These are phyloP conservation scores for Backusella westeae DNA, from an alignment of 192 early-diverging fungal species.

Conservation along the genomic window DNA sequence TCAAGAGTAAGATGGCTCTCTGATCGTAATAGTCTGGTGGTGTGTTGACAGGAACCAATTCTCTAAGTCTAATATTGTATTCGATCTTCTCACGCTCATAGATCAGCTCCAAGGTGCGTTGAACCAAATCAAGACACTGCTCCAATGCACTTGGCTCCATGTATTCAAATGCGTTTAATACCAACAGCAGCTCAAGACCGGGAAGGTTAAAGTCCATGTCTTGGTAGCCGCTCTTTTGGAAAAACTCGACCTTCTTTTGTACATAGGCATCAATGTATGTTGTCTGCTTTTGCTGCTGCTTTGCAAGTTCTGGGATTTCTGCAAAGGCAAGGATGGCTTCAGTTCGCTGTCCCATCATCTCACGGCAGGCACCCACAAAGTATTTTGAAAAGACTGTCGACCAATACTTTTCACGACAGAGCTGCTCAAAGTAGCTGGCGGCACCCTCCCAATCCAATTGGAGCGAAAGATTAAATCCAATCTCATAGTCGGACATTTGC, in stretches of 20 bases:
- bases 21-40: constrained; percentile 42
- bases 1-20: constrained; percentile 41
- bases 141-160: constrained; percentile 42
- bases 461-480: constrained; percentile 49
- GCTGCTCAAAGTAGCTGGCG: constrained; percentile 36
- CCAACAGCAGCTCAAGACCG: constrained; percentile 46
- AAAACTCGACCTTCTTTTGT: constrained; percentile 43
- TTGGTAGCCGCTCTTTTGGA: constrained; percentile 42
- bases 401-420: constrained; percentile 52
- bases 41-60: constrained; percentile 28
- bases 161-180: constrained; percentile 48
- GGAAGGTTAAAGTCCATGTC: constrained; percentile 46
- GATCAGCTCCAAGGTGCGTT: constrained; percentile 26
- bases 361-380: constrained; percentile 47
- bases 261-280: constrained; percentile 54
- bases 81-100: constrained; percentile 38
- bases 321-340: constrained; percentile 74
- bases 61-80: constrained; percentile 32
- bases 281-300: constrained; percentile 35
- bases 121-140: constrained; percentile 24
- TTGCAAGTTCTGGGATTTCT: constrained; percentile 43
- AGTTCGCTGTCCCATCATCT: constrained; percentile 62
- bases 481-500: constrained; percentile 48
- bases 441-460: constrained; percentile 47
- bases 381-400: constrained; percentile 53